Percentiles rank a stretch among this genome's conserved stretches.
Evolutionary conservation across 768 basidiomycete genomes (phyloP).

Genomic region (Termitomyces sp.): DNA sequence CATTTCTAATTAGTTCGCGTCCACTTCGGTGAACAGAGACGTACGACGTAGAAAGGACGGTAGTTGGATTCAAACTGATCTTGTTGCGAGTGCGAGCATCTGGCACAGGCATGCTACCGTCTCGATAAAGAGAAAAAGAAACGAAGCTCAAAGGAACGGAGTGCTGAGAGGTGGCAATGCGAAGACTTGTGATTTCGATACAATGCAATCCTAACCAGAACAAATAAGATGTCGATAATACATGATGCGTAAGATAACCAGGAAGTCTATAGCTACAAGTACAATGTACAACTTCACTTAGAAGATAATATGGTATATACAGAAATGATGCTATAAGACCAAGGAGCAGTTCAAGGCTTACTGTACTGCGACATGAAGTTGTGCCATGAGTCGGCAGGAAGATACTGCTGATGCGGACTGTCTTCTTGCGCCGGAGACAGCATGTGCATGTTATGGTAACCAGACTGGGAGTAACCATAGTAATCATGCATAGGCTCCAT

Average conservation of each 20-base stretch:
- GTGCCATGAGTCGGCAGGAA: conserved; percentile 39
- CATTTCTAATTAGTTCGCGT: conserved; percentile 1
- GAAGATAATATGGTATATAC: conserved; percentile 9
- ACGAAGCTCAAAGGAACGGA: conserved; percentile 1
- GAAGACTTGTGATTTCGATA: background rate
- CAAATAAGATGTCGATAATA: conserved; percentile 22
- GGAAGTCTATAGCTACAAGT: conserved; percentile 14
- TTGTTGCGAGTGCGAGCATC: conserved; percentile 65
- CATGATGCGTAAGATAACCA: conserved; percentile 8
- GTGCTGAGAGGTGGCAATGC: background rate
- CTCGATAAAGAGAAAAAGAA: conserved; percentile 5
- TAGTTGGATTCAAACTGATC: conserved; percentile 55
- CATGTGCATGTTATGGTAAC: conserved; percentile 19
- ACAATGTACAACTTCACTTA: conserved; percentile 10
- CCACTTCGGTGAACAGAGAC: conserved; percentile 18
- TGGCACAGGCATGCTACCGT: conserved; percentile 50
- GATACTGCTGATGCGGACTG: conserved; percentile 27
- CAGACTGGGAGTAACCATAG: conserved; percentile 24
- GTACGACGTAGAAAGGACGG: conserved; percentile 50
- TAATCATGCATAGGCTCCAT: conserved; percentile 27
- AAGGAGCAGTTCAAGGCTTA: conserved; percentile 15
- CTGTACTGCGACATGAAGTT: conserved; percentile 41
- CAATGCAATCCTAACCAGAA: conserved; percentile 18
- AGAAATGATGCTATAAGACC: background rate
- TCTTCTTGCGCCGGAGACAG: conserved; percentile 23